Evolutionary conservation across 352 stramenopile genomes (phyloP), one percentile per base, ranked within the genome.

Genomic region (Phytophthora kernoviae): DNA sequence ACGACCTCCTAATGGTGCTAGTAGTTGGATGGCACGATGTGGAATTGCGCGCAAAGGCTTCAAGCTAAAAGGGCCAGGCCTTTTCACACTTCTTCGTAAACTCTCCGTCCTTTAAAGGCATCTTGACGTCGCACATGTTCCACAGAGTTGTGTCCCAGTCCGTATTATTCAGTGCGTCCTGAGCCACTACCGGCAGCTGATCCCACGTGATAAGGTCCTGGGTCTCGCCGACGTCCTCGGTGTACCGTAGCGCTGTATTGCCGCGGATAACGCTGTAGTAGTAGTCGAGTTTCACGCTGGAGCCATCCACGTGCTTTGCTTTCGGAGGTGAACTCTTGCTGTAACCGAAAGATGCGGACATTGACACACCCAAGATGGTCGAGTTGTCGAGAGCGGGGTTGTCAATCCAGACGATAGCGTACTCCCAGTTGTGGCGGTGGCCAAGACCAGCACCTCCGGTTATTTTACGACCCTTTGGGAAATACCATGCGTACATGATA

Each of bases 371-470:
- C 21, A 70, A 18, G 33, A 70, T 57, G 2, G 62, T 58, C 5
- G 62, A 34, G 44, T 61, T 70, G 4, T 62, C 49, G 14, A 30
- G n/a, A 9, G 43, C 49, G 21, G 56, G 49, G 18, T 71, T 59
- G 27, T 62, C 57, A 15, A 70, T 59, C 62, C 62, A 75, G 15
- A 81, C 55, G 36, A 81, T 46, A 20, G 36, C 48, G 20, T 76
- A 70, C 49, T 81, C 68, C 72, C 72, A 81, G 54, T 81, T 71
- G 62, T 81, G 68, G 5, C 72, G 68, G 43, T 76, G 68, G 2
- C 72, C 72, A 26, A 66, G 62, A 12, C n/a, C n/a, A n/a, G n/a
- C n/a, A n/a, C n/a, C n/a, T n/a, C n/a, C n/a, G n/a, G n/a, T n/a
- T n/a, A n/a, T n/a, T n/a, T n/a, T n/a, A 61, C 56, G 36, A 48